These are phyloP conservation scores for Talaromyces sp. DNA, from an alignment of 2,329 filamentous ascomycete species.

Conservation along the genomic window DNA sequence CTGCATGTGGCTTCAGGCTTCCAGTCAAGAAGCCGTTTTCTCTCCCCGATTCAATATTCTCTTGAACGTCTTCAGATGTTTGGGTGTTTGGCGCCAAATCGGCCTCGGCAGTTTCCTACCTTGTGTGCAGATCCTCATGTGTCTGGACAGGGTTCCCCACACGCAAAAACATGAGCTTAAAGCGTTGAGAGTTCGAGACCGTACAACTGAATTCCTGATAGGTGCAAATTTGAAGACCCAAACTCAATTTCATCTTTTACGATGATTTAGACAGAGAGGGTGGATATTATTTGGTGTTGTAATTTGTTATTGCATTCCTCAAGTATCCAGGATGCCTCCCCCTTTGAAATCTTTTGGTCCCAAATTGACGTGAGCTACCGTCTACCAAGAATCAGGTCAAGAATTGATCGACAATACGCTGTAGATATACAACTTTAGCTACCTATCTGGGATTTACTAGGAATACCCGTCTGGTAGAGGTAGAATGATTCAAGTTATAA, in stretches of 20 bases:
- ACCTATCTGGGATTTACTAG: background rate
- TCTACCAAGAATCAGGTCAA: background rate
- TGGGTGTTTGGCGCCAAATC: background rate
- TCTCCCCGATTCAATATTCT: background rate
- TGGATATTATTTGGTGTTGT: background rate
- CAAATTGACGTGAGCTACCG: background rate
- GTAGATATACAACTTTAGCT: background rate
- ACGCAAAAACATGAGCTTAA: background rate
- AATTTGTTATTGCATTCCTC: background rate
- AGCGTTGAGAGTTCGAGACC: background rate
- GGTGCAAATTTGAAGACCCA: background rate
- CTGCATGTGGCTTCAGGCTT: background rate
- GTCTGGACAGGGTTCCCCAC: background rate
- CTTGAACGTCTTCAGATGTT: background rate
- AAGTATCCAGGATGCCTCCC: background rate
- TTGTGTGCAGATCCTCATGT: background rate
- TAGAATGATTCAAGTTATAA: background rate
- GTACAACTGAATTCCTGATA: conserved; percentile 9
- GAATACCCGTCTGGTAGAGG: background rate
- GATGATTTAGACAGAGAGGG: background rate
- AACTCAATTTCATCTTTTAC: background rate
- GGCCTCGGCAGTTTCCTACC: background rate
- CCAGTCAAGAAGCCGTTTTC: background rate
- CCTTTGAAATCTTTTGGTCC: background rate
- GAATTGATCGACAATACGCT: background rate